phyloP scores from a whole-genome alignment of 192 early-diverging fungal genomes.

The Podochytrium sp. region DNA sequence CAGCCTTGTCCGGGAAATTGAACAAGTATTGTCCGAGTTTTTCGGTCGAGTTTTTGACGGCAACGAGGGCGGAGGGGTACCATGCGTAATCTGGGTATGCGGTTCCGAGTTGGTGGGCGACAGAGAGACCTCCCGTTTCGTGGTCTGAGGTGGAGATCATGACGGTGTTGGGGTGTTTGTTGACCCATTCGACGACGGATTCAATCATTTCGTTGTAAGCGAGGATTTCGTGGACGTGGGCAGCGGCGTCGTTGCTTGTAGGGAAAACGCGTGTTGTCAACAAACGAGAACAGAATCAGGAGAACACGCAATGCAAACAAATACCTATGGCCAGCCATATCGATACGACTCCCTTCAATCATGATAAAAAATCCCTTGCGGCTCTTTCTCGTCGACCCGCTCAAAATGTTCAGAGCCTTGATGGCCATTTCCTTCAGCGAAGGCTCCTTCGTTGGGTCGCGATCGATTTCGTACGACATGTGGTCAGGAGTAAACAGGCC shows the following conservation, averaged over 20 bases:
- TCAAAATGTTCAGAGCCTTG: conserved; percentile 81
- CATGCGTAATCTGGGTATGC: conserved; percentile 85
- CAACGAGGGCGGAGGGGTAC: conserved; percentile 72
- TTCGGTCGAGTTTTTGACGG: conserved; percentile 67
- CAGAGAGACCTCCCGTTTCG: conserved; percentile 94
- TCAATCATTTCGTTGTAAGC: conserved; percentile 82
- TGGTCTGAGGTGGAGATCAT: conserved; percentile 92
- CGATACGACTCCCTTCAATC: conserved; percentile 95
- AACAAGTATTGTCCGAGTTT: conserved; percentile 39
- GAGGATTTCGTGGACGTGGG: conserved; percentile 90
- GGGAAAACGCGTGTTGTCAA: too few relatives aligned
- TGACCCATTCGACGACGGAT: conserved; percentile 77
- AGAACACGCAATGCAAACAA: too few relatives aligned
- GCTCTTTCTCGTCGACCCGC: conserved; percentile 49
- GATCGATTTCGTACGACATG: conserved; percentile 94
- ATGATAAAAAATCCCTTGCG: conserved; percentile 89
- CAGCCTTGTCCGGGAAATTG: conserved; percentile 16
- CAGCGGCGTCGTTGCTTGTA: conserved; percentile 84
- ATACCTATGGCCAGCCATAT: conserved; percentile 89
- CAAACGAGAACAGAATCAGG: too few relatives aligned
- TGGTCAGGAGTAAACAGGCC: conserved; percentile 83
- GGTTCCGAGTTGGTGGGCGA: conserved; percentile 70
- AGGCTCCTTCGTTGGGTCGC: conserved; percentile 68
- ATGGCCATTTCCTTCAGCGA: conserved; percentile 81
- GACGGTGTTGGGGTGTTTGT: conserved; percentile 75